Base-by-base conservation (phyloP, 2,329 filamentous ascomycete genomes). In the Xylaria sp. region DNA sequence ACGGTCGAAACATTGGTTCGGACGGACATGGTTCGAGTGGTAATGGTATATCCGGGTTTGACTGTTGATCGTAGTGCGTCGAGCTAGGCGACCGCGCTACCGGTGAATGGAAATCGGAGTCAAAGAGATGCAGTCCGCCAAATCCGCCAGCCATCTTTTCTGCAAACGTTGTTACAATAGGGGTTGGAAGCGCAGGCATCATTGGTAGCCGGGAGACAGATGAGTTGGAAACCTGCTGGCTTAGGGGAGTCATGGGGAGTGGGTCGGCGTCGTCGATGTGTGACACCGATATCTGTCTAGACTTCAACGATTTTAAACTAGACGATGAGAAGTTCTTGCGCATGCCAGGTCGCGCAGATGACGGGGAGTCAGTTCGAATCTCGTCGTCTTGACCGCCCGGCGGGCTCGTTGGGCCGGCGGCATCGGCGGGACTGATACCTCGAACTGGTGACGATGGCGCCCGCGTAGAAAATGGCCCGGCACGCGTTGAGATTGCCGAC, bases 1-100 rank as follows among this genome's bases (percentile, higher is more conserved):
- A 99, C 1, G 96, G 97, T 21, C 96, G 90, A n/a, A 98, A 85
- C 75, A 98, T 86, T 68, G 91, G 90, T 48, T 97, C 93, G 42
- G 92, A 93, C 0, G 96, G 96, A 78, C 97, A 99, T 2, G 96
- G 92, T 77, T 99, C 96, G 4, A 99, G 85, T 0, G 93, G 89
- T 24, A 91, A 86, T 12, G 94, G 94, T 0, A 89, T 87, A 72
- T 93, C 90, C 0, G 83, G 76, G 12, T 68, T 73, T 30, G 85
- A 83, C n/a, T 86, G 79, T 3, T 86, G 83, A 65, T 90, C 78
- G 3, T 86, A 83, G 65, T 91, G 90, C 2, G 90, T 88, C n/a
- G 89, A 90, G 2, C 89, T 89, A 0, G 92, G 86, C 36, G 81
- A 85, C 32, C 82, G 84, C 1, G 86, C 88, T 3, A 81, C 85